Evolutionary conservation across 805 yeast genomes (phyloP).

Genomic region (Metschnikowia santaceciliae): DNA sequence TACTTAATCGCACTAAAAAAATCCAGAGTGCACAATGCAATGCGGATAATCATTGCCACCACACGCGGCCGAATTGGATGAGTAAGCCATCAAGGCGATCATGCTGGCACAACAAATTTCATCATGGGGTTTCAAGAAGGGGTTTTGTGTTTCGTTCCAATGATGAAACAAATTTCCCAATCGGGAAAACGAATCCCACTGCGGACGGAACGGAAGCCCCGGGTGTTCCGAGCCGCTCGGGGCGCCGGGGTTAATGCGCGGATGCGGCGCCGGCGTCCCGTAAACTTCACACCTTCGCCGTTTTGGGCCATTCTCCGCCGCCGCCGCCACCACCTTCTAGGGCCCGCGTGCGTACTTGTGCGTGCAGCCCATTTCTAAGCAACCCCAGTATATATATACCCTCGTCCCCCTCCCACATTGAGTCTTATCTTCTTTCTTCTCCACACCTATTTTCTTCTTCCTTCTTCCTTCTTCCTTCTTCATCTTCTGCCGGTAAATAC

Average conservation of each 20-base stretch:
- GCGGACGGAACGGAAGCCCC: neutral
- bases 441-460: too few relatives aligned
- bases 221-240: neutral
- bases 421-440: too few relatives aligned
- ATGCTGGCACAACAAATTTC: too few relatives aligned
- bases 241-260: neutral
- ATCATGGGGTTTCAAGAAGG: too few relatives aligned
- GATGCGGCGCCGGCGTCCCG: neutral
- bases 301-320: conserved; percentile 1
- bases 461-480: too few relatives aligned
- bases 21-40: neutral
- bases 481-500: too few relatives aligned
- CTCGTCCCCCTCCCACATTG: neutral
- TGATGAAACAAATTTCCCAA: too few relatives aligned
- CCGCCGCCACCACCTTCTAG: neutral
- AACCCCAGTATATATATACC: neutral
- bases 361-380: neutral
- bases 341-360: neutral
- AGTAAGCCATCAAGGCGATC: too few relatives aligned
- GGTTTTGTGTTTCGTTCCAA: too few relatives aligned
- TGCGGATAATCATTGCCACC: neutral
- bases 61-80: neutral
- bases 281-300: neutral
- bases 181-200: too few relatives aligned
- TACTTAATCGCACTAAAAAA: neutral